phyloP scores from a whole-genome alignment of 805 yeast genomes.

The Grigorovia humatica region DNA sequence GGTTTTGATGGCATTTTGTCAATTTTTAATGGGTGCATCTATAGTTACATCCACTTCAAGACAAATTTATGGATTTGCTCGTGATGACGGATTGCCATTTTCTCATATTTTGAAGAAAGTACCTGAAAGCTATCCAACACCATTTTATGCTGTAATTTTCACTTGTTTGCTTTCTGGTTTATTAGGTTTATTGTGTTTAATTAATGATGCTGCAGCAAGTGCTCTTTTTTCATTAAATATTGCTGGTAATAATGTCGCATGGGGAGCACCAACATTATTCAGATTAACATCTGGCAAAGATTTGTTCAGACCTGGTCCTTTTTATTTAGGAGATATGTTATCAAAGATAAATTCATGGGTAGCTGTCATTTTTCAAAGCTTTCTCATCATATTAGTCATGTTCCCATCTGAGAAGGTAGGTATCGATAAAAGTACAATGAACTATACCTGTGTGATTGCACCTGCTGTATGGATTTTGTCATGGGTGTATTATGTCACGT shows the following conservation, averaged over 20 bases:
- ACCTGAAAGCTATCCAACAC: conserved; percentile 46
- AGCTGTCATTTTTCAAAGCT: conserved; percentile 41
- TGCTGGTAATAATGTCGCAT: conserved; percentile 35
- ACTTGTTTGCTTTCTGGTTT: conserved; percentile 30
- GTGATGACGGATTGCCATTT: conserved; percentile 68
- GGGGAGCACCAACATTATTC: conserved; percentile 33
- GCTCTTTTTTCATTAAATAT: conserved; percentile 36
- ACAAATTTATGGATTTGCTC: conserved; percentile 66
- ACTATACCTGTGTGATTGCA: conserved; percentile 59
- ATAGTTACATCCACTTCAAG: conserved; percentile 55
- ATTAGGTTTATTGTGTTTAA: conserved; percentile 32
- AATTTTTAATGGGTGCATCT: conserved; percentile 57
- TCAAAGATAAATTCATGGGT: conserved; percentile 39
- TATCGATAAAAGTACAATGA: conserved; percentile 43
- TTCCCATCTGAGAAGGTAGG: conserved; percentile 40
- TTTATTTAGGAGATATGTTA: conserved; percentile 44
- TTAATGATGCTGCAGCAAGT: conserved; percentile 34
- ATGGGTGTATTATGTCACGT: conserved; percentile 39
- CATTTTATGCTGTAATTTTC: conserved; percentile 48
- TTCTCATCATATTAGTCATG: conserved; percentile 47
- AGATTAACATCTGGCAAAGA: conserved; percentile 36
- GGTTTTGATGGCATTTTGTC: conserved; percentile 49
- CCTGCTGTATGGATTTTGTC: conserved; percentile 52
- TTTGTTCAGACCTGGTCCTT: conserved; percentile 55
- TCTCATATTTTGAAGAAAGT: conserved; percentile 47